A percentile compares a stretch with the other conserved stretches of the same genome.
These are phyloP conservation scores for Aphanoascus verrucosus DNA, from an alignment of 2,329 filamentous ascomycete genomes.

Conservation along the genomic window DNA sequence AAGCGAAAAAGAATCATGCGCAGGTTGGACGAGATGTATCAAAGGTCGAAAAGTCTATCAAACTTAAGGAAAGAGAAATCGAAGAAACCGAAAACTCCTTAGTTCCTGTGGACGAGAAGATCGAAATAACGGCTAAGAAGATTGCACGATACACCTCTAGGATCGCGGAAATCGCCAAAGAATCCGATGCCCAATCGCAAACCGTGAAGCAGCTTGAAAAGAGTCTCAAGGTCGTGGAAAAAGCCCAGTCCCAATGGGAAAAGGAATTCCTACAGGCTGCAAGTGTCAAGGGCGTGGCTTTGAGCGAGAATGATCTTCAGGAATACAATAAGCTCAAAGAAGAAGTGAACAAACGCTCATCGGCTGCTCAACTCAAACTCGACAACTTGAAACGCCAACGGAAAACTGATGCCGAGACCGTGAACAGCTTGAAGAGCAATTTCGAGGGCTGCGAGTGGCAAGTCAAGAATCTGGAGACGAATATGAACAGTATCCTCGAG, in stretches of 20 bases:
- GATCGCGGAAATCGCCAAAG: slow-evolving; percentile 60
- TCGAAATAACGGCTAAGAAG: slow-evolving; percentile 63
- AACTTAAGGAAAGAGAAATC: slow-evolving; percentile 72
- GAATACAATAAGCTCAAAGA: slow-evolving; percentile 79
- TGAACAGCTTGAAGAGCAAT: slow-evolving; percentile 79
- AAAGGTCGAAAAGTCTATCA: slow-evolving; percentile 77
- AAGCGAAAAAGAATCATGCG: slow-evolving; percentile 72
- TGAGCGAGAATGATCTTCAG: slow-evolving; percentile 75
- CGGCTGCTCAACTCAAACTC: slow-evolving; percentile 68
- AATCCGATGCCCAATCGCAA: slow-evolving; percentile 60
- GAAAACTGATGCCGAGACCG: slow-evolving; percentile 83
- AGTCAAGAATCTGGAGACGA: slow-evolving; percentile 61
- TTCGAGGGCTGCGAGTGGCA: slow-evolving; percentile 68
- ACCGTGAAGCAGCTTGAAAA: slow-evolving; percentile 65
- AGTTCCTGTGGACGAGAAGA: slow-evolving; percentile 85
- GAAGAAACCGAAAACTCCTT: slow-evolving; percentile 77
- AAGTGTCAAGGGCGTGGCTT: slow-evolving; percentile 73
- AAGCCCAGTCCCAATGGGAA: slow-evolving; percentile 80
- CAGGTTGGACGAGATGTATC: slow-evolving; percentile 63
- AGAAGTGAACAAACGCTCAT: slow-evolving; percentile 73
- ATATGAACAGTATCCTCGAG: slow-evolving; percentile 58
- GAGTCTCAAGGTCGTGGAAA: slow-evolving; percentile 73
- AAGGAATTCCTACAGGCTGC: slow-evolving; percentile 74
- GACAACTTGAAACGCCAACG: slow-evolving; percentile 79
- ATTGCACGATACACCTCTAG: slow-evolving; percentile 57